A percentile compares a stretch with the other conserved stretches of the same genome.
Conservation (phyloP, 306 rosid genomes). For the Cajanus cajan region DNA sequence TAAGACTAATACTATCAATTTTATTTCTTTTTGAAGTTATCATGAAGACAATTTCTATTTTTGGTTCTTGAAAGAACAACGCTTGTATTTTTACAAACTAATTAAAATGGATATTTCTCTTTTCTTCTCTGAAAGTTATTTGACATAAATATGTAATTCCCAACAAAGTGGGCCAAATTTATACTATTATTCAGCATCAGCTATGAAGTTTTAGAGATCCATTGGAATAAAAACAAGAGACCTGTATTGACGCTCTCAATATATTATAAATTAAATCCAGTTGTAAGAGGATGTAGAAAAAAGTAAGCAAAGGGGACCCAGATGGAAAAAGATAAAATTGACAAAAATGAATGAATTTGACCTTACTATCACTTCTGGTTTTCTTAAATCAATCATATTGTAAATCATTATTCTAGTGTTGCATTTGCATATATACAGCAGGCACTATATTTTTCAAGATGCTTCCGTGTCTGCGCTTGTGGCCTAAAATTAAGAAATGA, state of each 20-base stretch:
- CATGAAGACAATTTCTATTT: too few relatives aligned
- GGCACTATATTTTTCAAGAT: not conserved
- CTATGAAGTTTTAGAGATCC: not conserved
- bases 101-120: not conserved
- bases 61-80: too few relatives aligned
- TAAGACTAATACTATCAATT: too few relatives aligned
- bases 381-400: slow-evolving; percentile 37
- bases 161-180: not conserved
- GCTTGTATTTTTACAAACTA: too few relatives aligned
- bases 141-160: not conserved
- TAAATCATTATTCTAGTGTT: slow-evolving; percentile 17
- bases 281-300: slow-evolving; percentile 20
- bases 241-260: slow-evolving; percentile 21
- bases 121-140: not conserved
- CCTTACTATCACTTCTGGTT: slow-evolving; percentile 28
- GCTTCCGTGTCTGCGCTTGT: not conserved
- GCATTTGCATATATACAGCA: not conserved
- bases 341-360: slow-evolving; percentile 30
- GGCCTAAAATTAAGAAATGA: slow-evolving; percentile 8
- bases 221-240: not conserved
- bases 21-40: too few relatives aligned
- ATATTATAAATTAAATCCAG: slow-evolving; percentile 31
- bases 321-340: slow-evolving; percentile 28
- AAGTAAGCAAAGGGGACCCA: slow-evolving; percentile 39
- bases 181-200: not conserved